These are phyloP conservation scores for Barbatosphaeria neglecta DNA, from an alignment of 495 filamentous ascomycete genomes.

Conservation along the genomic window DNA sequence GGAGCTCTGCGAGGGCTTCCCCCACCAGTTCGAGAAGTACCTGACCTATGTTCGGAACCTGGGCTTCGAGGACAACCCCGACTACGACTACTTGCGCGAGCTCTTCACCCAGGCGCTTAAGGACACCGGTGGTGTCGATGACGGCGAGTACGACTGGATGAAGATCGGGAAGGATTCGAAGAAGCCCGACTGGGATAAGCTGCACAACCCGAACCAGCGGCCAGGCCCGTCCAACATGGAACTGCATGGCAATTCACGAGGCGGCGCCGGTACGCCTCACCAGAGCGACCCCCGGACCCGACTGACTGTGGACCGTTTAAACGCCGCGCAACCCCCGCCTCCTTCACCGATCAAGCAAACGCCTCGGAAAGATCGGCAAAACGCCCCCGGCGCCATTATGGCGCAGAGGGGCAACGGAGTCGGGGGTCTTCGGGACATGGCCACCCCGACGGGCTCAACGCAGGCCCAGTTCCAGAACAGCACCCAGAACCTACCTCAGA, in stretches of 20 bases:
- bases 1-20: slow-evolving; percentile 92
- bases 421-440: slow-evolving; percentile 58
- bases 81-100: slow-evolving; percentile 96
- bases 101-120: slow-evolving; percentile 95
- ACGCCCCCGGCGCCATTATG: slow-evolving; percentile 56
- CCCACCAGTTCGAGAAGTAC: slow-evolving; percentile 97
- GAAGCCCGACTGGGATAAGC: slow-evolving; percentile 55
- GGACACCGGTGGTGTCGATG: slow-evolving; percentile 86
- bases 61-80: slow-evolving; percentile 95
- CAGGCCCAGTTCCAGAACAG: slow-evolving; percentile 87
- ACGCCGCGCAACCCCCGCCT: slow-evolving; percentile 86
- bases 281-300: slow-evolving; percentile 38
- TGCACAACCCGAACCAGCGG: slow-evolving; percentile 61
- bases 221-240: slow-evolving; percentile 71
- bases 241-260: slow-evolving; percentile 48
- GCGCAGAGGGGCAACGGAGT: slow-evolving; percentile 56
- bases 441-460: slow-evolving; percentile 71
- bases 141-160: slow-evolving; percentile 99
- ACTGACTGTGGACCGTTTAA: slow-evolving; percentile 85
- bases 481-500: slow-evolving; percentile 66
- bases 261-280: slow-evolving; percentile 49
- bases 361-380: slow-evolving; percentile 76
- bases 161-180: slow-evolving; percentile 19
- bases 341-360: slow-evolving; percentile 75
- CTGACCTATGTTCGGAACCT: slow-evolving; percentile 94